Evolutionary conservation across 192 early-diverging fungal species (phyloP), one percentile per base, ranked within the genome.

Genomic region (Lunasporangiospora selenospora): DNA sequence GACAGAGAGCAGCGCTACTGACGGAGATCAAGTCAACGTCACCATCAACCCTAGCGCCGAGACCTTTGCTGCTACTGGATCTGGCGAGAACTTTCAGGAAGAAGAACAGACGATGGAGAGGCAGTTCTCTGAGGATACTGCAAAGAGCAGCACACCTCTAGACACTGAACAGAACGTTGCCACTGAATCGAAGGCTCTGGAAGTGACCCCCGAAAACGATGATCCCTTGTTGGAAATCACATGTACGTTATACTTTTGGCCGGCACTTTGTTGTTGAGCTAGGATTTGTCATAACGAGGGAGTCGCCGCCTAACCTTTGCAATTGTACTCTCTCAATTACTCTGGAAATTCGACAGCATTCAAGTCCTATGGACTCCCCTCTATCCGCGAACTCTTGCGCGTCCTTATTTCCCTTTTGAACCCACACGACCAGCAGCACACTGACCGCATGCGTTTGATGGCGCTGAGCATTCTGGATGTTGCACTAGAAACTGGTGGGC

Each of bases 371-470:
- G 93, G 93, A 1, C 71, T 97, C 19, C 94, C 96, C 7, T 88
- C 96, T 1, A 92, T 94, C 34, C 81, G 89, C 29, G 97, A 99
- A 76, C 83, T 97, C 12, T 67, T 97, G 13, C 87, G 97, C 0
- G 97, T 97, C 0, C 80, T 99, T 5, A 90, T 95, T 19, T 91
- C 92, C 6, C 78, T 99, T 9, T 82, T 94, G 26, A 94, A 99
- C 75, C 96, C 96, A 12, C 85, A 87, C 21, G 93, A 98, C 54
- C 79, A 89, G 58, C 88, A 92, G 54, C 96, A 98, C 76, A 97
- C 94, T 0, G 97, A 99, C 73, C 89, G 93, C 0, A 91, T 98
- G 85, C 83, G 97, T 13, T 76, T 95, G 33, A 84, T 98, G 77
- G 93, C 96, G 13, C 81, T 99, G 19, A 86, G 88, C n/a, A 88